Evolutionary conservation across 345 rosid species (phyloP).

Genomic region (Carallia pectinifolia): DNA sequence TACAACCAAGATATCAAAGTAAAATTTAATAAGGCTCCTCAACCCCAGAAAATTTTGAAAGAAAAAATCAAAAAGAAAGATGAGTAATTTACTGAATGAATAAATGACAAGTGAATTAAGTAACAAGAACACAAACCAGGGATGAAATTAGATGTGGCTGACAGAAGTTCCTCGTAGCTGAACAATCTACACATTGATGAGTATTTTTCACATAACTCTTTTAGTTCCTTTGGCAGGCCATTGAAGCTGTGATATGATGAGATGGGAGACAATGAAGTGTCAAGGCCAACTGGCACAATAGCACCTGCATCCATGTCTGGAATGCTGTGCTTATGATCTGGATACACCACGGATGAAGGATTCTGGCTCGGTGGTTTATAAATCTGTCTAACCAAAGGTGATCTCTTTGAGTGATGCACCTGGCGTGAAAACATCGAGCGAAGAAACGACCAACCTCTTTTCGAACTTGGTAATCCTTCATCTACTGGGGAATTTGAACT

Average conservation of each 20-base stretch:
- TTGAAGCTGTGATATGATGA: constrained; percentile 38
- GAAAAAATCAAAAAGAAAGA: neutral
- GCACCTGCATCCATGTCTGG: constrained; percentile 49
- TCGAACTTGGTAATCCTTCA: constrained; percentile 23
- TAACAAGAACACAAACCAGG: constrained; percentile 47
- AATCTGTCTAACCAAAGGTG: constrained; percentile 52
- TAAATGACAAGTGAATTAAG: neutral
- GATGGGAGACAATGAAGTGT: constrained; percentile 36
- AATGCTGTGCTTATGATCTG: constrained; percentile 48
- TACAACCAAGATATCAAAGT: neutral
- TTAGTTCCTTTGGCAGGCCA: constrained; percentile 57
- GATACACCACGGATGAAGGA: constrained; percentile 58
- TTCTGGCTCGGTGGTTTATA: constrained; percentile 47
- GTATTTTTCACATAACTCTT: constrained; percentile 59
- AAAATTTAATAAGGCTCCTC: constrained; percentile 6
- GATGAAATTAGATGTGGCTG: constrained; percentile 64
- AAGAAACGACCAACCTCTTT: constrained; percentile 63
- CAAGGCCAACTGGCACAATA: constrained; percentile 43
- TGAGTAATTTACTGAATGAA: neutral
- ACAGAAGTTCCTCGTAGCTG: constrained; percentile 65
- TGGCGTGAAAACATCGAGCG: constrained; percentile 39
- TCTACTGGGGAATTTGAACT: constrained; percentile 18
- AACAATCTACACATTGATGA: constrained; percentile 83
- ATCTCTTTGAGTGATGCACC: constrained; percentile 34
- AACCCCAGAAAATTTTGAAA: neutral